Conservation (phyloP, 352 stramenopile species). For the Phytopythium oedochilum region DNA sequence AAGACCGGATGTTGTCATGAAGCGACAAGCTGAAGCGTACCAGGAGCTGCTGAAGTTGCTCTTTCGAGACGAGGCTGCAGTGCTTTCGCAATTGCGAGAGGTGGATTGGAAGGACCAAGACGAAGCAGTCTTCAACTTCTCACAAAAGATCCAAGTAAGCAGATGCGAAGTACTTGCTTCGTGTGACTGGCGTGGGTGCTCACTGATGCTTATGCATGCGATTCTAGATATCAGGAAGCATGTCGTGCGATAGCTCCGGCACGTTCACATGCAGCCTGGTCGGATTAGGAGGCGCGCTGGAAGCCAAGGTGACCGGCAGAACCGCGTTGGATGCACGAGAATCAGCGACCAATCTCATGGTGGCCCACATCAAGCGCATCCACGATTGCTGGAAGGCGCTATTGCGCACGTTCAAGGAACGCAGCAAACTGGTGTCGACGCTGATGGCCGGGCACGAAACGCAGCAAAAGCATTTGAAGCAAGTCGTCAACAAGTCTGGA, state of each 20-base stretch:
- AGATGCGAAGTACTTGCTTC: background rate
- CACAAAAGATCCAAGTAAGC: constrained; percentile 24
- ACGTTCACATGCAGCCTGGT: constrained; percentile 27
- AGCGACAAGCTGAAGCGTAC: constrained; percentile 50
- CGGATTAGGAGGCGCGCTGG: constrained; percentile 26
- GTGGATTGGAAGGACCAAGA: constrained; percentile 36
- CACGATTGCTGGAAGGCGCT: constrained; percentile 44
- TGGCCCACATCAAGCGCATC: constrained; percentile 34
- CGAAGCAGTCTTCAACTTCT: constrained; percentile 10
- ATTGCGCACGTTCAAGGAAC: constrained; percentile 38
- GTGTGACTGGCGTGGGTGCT: background rate
- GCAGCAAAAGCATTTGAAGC: constrained; percentile 26
- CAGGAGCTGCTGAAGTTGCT: constrained; percentile 53
- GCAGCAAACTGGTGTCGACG: constrained; percentile 36
- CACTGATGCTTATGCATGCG: background rate
- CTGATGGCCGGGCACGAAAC: constrained; percentile 74
- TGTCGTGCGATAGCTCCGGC: constrained; percentile 9
- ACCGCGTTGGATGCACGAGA: constrained; percentile 29
- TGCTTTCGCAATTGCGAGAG: background rate
- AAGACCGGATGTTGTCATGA: constrained; percentile 25
- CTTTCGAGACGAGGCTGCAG: constrained; percentile 31
- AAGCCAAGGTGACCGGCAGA: constrained; percentile 20
- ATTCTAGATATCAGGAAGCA: constrained; percentile 19
- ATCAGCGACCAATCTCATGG: constrained; percentile 21
- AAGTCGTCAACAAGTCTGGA: constrained; percentile 7